phyloP scores from a whole-genome alignment of 2,329 filamentous ascomycete species.

The Phialophora chinensis region DNA sequence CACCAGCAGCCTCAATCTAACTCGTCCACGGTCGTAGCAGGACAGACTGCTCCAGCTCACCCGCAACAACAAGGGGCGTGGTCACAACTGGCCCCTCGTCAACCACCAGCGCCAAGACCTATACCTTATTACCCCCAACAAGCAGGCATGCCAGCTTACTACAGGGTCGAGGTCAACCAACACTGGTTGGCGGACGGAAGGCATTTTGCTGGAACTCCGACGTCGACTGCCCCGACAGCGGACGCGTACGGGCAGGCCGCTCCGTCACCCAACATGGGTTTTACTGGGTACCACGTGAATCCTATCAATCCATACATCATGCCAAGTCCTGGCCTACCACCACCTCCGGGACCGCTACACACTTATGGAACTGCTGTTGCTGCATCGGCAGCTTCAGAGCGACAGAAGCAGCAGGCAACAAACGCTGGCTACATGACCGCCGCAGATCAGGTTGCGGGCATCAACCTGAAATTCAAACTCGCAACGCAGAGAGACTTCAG shows the following conservation, averaged over 20 bases:
- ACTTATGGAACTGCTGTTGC: constrained; percentile 13
- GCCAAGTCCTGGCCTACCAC: background rate
- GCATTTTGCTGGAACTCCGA: constrained; percentile 3
- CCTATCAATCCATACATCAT: constrained; percentile 13
- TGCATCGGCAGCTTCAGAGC: background rate
- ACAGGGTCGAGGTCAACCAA: constrained; percentile 19
- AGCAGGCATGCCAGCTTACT: constrained; percentile 20
- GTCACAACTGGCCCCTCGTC: constrained; percentile 8
- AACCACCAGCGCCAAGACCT: background rate
- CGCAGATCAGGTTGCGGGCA: constrained; percentile 30
- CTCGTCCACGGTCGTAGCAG: constrained; percentile 1
- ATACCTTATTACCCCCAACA: constrained; percentile 18
- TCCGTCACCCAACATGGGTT: constrained; percentile 6
- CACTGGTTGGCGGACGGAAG: constrained; percentile 1
- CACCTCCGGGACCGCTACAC: constrained; percentile 8
- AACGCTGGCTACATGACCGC: constrained; percentile 22
- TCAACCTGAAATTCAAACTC: constrained; percentile 30
- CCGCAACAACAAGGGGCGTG: constrained; percentile 6
- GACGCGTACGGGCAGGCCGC: constrained; percentile 2
- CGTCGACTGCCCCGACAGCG: background rate
- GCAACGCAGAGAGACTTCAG: constrained; percentile 25
- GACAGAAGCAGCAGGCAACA: background rate
- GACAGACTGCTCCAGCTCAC: constrained; percentile 2
- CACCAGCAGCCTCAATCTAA: constrained; percentile 15
- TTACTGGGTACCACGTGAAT: constrained; percentile 6